Conservation (phyloP, 192 early-diverging fungal genomes). For the Gonapodya prolifera region DNA sequence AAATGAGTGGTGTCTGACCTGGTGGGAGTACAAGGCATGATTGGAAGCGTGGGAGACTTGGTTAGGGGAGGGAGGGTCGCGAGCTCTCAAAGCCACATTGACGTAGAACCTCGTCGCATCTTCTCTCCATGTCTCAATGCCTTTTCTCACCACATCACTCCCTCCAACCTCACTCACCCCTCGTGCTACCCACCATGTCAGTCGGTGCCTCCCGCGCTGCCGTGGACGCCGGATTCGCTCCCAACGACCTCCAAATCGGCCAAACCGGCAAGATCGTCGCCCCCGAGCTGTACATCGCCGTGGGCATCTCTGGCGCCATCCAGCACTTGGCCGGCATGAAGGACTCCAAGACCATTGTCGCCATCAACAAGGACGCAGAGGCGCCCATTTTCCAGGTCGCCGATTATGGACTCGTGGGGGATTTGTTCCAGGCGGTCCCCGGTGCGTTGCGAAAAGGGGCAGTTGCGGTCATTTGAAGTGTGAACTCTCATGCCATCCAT, state of each 20-base stretch:
- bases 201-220: slow-evolving; percentile 97
- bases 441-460: slow-evolving; percentile 1
- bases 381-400: slow-evolving; percentile 97
- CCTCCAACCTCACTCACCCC: too few relatives aligned
- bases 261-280: slow-evolving; percentile 98
- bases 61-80: too few relatives aligned
- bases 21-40: too few relatives aligned
- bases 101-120: not conserved
- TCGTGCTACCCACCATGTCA: slow-evolving; percentile 19
- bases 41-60: too few relatives aligned
- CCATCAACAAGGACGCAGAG: slow-evolving; percentile 97
- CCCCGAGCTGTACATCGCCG: slow-evolving; percentile 87
- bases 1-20: too few relatives aligned
- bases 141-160: slow-evolving; percentile 3
- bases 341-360: slow-evolving; percentile 96
- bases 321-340: slow-evolving; percentile 84
- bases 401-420: slow-evolving; percentile 90
- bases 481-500: too few relatives aligned
- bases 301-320: slow-evolving; percentile 95
- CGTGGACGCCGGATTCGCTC: slow-evolving; percentile 91
- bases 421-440: slow-evolving; percentile 60
- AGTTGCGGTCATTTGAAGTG: too few relatives aligned
- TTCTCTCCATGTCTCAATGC: slow-evolving; percentile 5
- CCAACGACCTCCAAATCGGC: slow-evolving; percentile 93
- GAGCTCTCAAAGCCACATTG: too few relatives aligned